Base-by-base conservation (phyloP, 139 green algal genomes). In the Chlamydomonas sp. region DNA sequence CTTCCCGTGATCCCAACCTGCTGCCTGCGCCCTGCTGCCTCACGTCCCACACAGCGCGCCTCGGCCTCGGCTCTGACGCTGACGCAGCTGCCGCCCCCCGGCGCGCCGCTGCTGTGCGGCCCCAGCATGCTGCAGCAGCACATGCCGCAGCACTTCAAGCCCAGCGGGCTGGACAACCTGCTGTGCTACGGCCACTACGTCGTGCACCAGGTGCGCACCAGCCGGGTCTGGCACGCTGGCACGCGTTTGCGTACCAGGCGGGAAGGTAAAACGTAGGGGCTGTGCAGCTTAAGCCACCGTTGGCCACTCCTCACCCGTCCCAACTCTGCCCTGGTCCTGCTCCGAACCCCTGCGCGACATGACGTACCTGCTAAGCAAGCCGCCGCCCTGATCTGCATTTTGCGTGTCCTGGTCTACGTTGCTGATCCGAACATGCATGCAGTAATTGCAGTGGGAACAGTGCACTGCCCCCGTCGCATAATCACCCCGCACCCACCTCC, bases 121-220 rank as follows among this genome's bases (percentile, higher is more conserved):
- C 63, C 79, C 2, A 59, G 64, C 31, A 20, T 31, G 61, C 67
- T 69, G 31, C 63, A 85, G 67, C 59, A 69, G 57, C 10, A 49
- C 57, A 63, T 67, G 78, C 72, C 67, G 79, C 74, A 63, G 49
- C 72, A 72, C 9, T 88, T 82, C 75, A 88, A 88, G 63, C 83
- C 83, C 74, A 82, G 73, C 63, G 58, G 62, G 2, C 74, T 88
- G 16, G 83, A 88, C 83, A 88, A 87, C 74, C 84, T 93, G 75
- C 87, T 93, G 63, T 81, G 83, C 20, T 90, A 79, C 79, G 83
- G 83, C 17, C 90, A 93, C 49, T 93, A 93, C 68, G 71, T 93
- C 2, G 90, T 91, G 17, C 86, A 90, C 80, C 87, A 91, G 76
- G 88, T 89, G 67, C 14, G 77, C 0, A 49, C 66, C 57, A 10